Base-by-base conservation (phyloP, 164 flowering plant species). In the Magnolia changhungtana region DNA sequence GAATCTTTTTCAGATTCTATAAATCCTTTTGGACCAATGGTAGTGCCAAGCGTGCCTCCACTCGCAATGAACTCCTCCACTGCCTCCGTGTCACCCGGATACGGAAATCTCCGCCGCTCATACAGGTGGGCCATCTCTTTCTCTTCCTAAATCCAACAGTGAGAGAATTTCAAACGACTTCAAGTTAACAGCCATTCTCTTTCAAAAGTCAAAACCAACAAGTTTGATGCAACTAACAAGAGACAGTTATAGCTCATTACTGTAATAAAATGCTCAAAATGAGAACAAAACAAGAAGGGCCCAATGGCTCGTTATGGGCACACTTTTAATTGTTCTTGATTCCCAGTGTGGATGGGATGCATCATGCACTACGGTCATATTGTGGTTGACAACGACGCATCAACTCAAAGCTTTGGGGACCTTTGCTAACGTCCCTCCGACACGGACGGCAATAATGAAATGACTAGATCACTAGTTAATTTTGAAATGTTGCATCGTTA, bases 81-180 rank as follows among this genome's bases (percentile, higher is more conserved):
- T 37, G 98, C 98, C 63, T 93, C 96, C 71, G 76, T 72, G 20
- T 95, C 98, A n/a, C 98, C 97, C 1, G 98, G 98, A 80, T 95
- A 95, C 0, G 98, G 98, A 73, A 81, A 93, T 70, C 81, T 75
- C 5, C 85, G 74, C 37, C 95, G 91, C 84, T 95, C 93, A 71
- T 95, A 95, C 16, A 91, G 83, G 63, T 93, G 91, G 8, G 98
- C 94, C 63, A 93, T 74, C 83, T 93, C 98, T 76, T 74, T 88
- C 83, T 95, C 98, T 76, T 93, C 97, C 87, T 82, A 70, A 64
- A 16, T 9, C 61, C 61, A 55, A 55, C 13, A 55, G 13, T 27
- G 29, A 55, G 45, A 55, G 13, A 3, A 55, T 55, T 55, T 55
- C 13, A 3, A 16, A 55, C 18, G 61, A 55, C 16, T 55, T 55